Base-by-base conservation (phyloP, 2,329 filamentous ascomycete genomes). In the Nemania sp. region DNA sequence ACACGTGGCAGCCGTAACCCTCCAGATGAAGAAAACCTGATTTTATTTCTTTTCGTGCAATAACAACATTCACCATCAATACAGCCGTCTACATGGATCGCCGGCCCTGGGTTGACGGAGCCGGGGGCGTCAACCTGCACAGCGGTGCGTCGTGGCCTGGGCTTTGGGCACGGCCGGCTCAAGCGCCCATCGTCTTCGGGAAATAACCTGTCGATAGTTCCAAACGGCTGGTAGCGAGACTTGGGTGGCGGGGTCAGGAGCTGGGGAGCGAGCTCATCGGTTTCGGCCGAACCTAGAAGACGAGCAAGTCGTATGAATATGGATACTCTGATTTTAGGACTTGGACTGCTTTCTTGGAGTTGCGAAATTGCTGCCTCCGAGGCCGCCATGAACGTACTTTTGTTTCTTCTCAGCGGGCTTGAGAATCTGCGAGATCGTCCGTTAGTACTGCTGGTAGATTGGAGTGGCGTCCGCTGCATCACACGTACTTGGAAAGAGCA, bases 351-450 rank as follows among this genome's bases (percentile, higher is more conserved):
- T 90, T 81, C 84, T 83, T 78, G 87, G 85, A 83, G 87, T 82
- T 84, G 86, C 88, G 79, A 85, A 82, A 81, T 83, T 85, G 82
- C 85, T 83, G 81, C 84, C 84, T 81, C 85, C 87, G 79, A 89
- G 83, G 81, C 85, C 83, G 81, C 83, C 83, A 81, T 87, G 85
- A 76, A 96, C 93, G 84, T 96, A 98, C 93, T 98, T 98, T 91
- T 97, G 94, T 89, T 99, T 99, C 89, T 99, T 99, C 87, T 99
- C 95, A 79, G 95, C 95, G 75, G 95, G 95, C 84, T 98, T 99
- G 83, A 99, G 85, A 76, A 99, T 98, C 92, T 96, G 71, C 51
- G 25, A 34, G 34, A 45, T 49, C 15, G 29, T 25, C 13, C 2
- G 64, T 75, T 57, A 75, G 68, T 49, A 49, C 15, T 50, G 17